A percentile compares a stretch with the other conserved stretches of the same genome.
Conservation (phyloP, 306 rosid genomes). For the Rubus idaeus region DNA sequence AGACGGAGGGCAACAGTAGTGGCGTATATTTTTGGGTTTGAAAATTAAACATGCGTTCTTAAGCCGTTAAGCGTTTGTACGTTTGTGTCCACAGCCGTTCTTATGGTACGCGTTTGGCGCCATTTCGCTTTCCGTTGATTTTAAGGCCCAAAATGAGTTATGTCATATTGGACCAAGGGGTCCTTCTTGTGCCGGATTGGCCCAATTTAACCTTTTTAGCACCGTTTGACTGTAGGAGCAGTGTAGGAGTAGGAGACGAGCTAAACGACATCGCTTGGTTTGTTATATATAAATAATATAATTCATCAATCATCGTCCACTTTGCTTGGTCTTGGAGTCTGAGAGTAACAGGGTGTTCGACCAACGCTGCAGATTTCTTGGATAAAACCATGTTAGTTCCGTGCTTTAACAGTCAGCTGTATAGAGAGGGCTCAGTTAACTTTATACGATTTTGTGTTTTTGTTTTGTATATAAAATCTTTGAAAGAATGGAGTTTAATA, state of each 20-base stretch:
- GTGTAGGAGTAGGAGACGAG: background rate
- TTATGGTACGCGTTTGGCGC: constrained; percentile 53
- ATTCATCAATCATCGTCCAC: background rate
- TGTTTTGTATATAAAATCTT: background rate
- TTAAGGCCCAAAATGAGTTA: background rate
- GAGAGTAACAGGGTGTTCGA: background rate
- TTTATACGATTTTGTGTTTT: background rate
- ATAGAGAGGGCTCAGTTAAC: background rate
- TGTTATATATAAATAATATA: no score
- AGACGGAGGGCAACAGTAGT: background rate
- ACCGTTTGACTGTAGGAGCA: background rate
- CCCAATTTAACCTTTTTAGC: constrained; percentile 7
- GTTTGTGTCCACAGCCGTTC: constrained; percentile 53
- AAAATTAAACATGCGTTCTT: background rate
- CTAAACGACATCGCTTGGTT: background rate
- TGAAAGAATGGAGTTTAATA: background rate
- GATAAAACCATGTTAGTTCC: constrained; percentile 4
- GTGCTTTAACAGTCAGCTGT: background rate
- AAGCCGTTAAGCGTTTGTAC: constrained; percentile 7
- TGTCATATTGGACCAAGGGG: background rate
- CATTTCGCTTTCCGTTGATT: constrained; percentile 68
- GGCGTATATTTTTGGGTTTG: background rate
- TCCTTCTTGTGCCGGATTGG: no score
- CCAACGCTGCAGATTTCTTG: background rate
- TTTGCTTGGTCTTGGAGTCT: background rate